A percentile compares a stretch with the other conserved stretches of the same genome.
Conservation (phyloP, 2,329 filamentous ascomycete species). For the Cladosporium velox region DNA sequence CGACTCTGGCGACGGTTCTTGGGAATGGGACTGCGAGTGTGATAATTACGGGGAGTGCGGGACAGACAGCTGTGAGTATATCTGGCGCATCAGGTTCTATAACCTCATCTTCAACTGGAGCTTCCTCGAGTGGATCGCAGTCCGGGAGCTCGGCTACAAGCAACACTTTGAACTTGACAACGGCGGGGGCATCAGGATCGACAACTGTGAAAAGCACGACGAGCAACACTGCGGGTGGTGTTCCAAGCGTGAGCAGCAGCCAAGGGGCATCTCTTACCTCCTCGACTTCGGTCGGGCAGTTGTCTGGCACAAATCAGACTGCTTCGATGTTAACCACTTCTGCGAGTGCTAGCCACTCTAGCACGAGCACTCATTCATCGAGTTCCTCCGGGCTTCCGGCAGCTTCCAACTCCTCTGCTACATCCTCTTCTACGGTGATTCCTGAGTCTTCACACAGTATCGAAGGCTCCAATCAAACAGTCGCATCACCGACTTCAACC, state of each 20-base stretch:
- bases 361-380: background rate
- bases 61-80: background rate
- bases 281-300: background rate
- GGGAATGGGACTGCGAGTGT: background rate
- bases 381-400: background rate
- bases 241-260: background rate
- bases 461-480: background rate
- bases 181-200: background rate
- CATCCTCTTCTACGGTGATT: background rate
- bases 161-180: background rate
- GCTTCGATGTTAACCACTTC: background rate
- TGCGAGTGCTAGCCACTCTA: background rate
- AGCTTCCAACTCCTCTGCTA: background rate
- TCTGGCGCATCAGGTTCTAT: background rate
- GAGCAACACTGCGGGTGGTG: too few relatives aligned
- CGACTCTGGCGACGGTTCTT: background rate
- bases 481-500: background rate
- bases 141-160: background rate
- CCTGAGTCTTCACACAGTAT: background rate
- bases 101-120: background rate
- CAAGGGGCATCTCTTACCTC: background rate
- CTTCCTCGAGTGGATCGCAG: background rate
- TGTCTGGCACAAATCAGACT: background rate
- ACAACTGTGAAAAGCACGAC: background rate
- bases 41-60: background rate